These are phyloP conservation scores for Daedalea quercina DNA, from an alignment of 768 basidiomycete genomes.

Conservation along the genomic window DNA sequence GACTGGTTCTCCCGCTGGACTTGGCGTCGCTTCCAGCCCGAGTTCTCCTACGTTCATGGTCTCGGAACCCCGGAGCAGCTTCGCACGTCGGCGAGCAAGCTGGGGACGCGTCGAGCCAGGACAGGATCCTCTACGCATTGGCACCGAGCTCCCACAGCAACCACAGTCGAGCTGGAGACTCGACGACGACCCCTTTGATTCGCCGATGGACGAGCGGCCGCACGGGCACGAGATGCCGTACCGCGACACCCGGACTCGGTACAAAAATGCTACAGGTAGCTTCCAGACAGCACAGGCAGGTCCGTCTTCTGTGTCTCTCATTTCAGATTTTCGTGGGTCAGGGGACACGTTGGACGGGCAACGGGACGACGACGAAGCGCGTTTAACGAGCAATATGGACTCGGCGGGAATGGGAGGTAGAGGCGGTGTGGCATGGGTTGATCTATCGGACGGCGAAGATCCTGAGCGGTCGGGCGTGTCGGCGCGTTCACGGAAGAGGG, in stretches of 20 bases:
- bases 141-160: slow-evolving; percentile 22
- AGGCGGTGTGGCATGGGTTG: slow-evolving; percentile 17
- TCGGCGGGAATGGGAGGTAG: slow-evolving; percentile 26
- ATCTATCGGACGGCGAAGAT: slow-evolving; percentile 30
- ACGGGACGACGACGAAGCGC: slow-evolving; percentile 53
- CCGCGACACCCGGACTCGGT: slow-evolving; percentile 9
- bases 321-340: slow-evolving; percentile 28
- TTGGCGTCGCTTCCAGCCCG: slow-evolving; percentile 34
- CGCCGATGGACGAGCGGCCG: slow-evolving; percentile 31
- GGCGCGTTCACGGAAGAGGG: slow-evolving; percentile 32
- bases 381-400: slow-evolving; percentile 49
- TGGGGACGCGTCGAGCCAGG: slow-evolving; percentile 45
- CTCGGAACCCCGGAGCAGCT: slow-evolving; percentile 27
- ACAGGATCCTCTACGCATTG: slow-evolving; percentile 42
- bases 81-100: slow-evolving; percentile 50
- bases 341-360: slow-evolving; percentile 29
- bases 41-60: slow-evolving; percentile 41
- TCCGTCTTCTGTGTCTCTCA: slow-evolving; percentile 48
- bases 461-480: slow-evolving; percentile 39
- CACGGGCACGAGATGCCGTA: slow-evolving; percentile 21
- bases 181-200: slow-evolving; percentile 45
- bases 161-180: slow-evolving; percentile 17
- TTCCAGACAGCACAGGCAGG: slow-evolving; percentile 40
- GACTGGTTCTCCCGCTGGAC: slow-evolving; percentile 36
- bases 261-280: slow-evolving; percentile 18